A percentile compares a stretch with the other conserved stretches of the same genome.
These are phyloP conservation scores for Aspergillus proliferans DNA, from an alignment of 2,329 filamentous ascomycete species.

Conservation along the genomic window DNA sequence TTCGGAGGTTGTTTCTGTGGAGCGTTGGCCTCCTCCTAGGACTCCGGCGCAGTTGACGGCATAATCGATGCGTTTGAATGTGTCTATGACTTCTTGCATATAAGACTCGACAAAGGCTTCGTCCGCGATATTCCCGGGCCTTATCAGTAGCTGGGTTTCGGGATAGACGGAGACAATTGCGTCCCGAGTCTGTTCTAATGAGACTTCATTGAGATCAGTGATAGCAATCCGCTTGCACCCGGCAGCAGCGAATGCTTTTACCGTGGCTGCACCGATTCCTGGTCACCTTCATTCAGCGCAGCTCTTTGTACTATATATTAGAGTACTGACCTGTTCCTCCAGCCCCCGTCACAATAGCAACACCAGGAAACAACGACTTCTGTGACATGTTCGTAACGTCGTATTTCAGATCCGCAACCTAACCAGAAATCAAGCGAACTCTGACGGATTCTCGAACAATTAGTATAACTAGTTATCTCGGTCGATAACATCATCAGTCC, in stretches of 20 bases:
- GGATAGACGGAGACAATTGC: slow-evolving; percentile 29
- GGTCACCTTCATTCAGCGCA: neutral
- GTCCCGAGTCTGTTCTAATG: slow-evolving; percentile 29
- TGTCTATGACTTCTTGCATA: slow-evolving; percentile 17
- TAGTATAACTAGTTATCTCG: neutral
- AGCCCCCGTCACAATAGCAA: slow-evolving; percentile 45
- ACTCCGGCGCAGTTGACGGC: slow-evolving; percentile 53
- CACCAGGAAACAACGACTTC: slow-evolving; percentile 34
- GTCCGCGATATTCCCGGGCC: slow-evolving; percentile 45
- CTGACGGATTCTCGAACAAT: neutral
- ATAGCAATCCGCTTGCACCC: slow-evolving; percentile 50
- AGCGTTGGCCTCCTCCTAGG: slow-evolving; percentile 18
- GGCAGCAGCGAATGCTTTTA: slow-evolving; percentile 44
- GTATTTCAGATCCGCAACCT: neutral
- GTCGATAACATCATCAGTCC: neutral
- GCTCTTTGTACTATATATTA: too few species aligned
- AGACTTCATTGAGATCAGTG: slow-evolving; percentile 45
- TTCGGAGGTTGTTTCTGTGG: slow-evolving; percentile 41
- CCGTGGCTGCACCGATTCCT: slow-evolving; percentile 54
- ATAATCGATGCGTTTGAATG: slow-evolving; percentile 50
- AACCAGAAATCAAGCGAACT: neutral
- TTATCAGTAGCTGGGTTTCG: slow-evolving; percentile 24
- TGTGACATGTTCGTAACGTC: slow-evolving; percentile 4
- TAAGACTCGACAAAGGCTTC: slow-evolving; percentile 40
- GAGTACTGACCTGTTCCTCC: slow-evolving; percentile 36